Evolutionary conservation across 768 basidiomycete species (phyloP), one percentile per base, ranked within the genome.

Genomic region (Mrakia gelida): DNA sequence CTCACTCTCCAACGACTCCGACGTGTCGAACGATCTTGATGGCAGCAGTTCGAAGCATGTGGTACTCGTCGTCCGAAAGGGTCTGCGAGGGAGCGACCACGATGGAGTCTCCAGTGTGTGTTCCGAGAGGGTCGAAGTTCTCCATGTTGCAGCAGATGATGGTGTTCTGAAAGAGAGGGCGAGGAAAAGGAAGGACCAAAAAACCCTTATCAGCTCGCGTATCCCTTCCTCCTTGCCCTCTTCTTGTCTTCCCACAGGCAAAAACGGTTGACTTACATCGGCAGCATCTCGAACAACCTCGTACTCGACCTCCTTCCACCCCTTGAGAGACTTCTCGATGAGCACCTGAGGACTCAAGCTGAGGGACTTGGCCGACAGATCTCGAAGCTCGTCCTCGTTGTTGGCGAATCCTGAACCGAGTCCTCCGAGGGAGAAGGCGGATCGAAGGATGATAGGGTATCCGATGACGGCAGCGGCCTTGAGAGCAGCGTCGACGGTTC

Each of bases 281-380:
- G 96, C 96, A 81, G 89, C 95, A 84, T 99, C 97, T 75, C 97
- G 92, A 82, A 98, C 97, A 80, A 99, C 97, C 84, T 99, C 97
- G 81, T 98, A 99, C 86, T 99, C 97, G 80, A 98, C 88, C 86
- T 99, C 97, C 84, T 99, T 99, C 97, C 97, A 99, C 43, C 97
- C 97, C 86, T 98, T 98, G 91, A 99, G 92, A 81, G 92, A 93
- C 71, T 95, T 92, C 86, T 98, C 97, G 80, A 99, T 95, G 76
- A 99, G 88, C 63, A 98, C 93, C 84, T 98, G 97, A 68, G 97
- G 96, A 81, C 91, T 92, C 41, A 98, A 88, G 83, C 90, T 91
- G 74, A 99, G 89, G 83, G 91, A 89, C 85, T 93, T 96, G 32
- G 97, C 95, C 62, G 94, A 89, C 32, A 99, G 87, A 85, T 99